Evolutionary conservation across 495 filamentous ascomycete species (phyloP), one percentile per base, ranked within the genome.

Genomic region (Penicillium riverlandense): DNA sequence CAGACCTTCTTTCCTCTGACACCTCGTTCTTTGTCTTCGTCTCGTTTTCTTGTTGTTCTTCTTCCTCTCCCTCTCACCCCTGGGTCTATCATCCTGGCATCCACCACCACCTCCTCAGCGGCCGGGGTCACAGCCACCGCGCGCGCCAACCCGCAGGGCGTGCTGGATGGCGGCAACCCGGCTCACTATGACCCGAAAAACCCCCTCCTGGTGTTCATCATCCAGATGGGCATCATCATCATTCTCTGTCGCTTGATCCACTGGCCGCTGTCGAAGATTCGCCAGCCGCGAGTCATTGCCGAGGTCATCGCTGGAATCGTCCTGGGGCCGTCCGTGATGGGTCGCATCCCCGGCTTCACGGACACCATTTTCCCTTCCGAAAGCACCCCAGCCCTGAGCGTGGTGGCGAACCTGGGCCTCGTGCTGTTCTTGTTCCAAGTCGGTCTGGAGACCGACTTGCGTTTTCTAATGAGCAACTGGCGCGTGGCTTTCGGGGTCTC

Each of bases 231-330:
- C 86, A 89, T 98, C 49, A 95, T 98, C 57, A 85, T 97, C 57
- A 79, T 94, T 40, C 80, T 96, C 59, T 94, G 88, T 62, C 85
- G 88, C 35, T 52, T 94, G 31, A 75, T 97, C 32, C 85, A 90
- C 52, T 86, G 71, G 53, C 92, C 91, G 15, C 77, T 97, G 8
- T 89, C 87, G 42, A 86, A 84, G 56, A 68, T 96, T 37, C 84
- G 86, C 43, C 91, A 97, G 58, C 91, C 91, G 37, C 80, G 85
- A 45, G 91, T 97, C 46, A 98, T 98, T 53, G 88, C 92, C 35
- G 92, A 97, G 75, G 88, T 98, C 34, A 84, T 98, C 48, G 90
- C 84, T 15, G 92, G 92, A 43, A 90, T 98, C 55, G 57, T 98
- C 6, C 73, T 98, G 8, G 92, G 90, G 33, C 90, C 88, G 6